A percentile compares a stretch with the other conserved stretches of the same genome.
These are phyloP conservation scores for Pleochaeta shiraiana DNA, from an alignment of 2,329 filamentous ascomycete genomes.

Conservation along the genomic window DNA sequence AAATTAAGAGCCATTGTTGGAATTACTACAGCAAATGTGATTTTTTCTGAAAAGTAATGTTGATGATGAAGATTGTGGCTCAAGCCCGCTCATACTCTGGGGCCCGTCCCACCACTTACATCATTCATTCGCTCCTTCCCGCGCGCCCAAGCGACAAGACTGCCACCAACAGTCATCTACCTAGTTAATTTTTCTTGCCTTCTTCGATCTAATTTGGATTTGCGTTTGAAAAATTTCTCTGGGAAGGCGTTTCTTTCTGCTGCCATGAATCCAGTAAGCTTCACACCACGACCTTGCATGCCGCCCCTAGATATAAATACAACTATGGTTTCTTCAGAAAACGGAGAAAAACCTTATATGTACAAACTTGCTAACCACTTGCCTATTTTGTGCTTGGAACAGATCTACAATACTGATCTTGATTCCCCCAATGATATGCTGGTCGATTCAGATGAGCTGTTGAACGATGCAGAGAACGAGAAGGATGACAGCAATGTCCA, in stretches of 20 bases:
- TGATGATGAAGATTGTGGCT: no score
- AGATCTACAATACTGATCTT: slow-evolving; percentile 13
- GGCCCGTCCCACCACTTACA: not conserved
- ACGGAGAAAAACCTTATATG: slow-evolving; percentile 7
- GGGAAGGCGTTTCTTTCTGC: slow-evolving; percentile 5
- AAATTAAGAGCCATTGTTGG: no score
- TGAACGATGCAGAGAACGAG: slow-evolving; percentile 17
- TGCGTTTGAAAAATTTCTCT: not conserved
- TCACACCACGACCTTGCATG: not conserved
- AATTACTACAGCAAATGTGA: no score
- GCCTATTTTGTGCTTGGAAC: slow-evolving; percentile 2
- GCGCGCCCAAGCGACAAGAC: not conserved
- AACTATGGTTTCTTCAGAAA: not conserved
- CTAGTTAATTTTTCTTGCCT: not conserved
- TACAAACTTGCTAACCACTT: slow-evolving; percentile 4
- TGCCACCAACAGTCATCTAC: not conserved
- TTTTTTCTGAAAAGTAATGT: no score
- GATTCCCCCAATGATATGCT: slow-evolving; percentile 18
- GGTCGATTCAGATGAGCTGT: slow-evolving; percentile 17
- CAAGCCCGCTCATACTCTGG: not conserved
- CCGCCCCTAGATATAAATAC: not conserved
- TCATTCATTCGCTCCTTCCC: not conserved
- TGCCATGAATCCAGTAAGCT: slow-evolving; percentile 14
- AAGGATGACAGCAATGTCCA: slow-evolving; percentile 22
- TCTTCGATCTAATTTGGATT: not conserved